phyloP scores from a whole-genome alignment of 2,329 filamentous ascomycete species.

The Diaporthe capsici region DNA sequence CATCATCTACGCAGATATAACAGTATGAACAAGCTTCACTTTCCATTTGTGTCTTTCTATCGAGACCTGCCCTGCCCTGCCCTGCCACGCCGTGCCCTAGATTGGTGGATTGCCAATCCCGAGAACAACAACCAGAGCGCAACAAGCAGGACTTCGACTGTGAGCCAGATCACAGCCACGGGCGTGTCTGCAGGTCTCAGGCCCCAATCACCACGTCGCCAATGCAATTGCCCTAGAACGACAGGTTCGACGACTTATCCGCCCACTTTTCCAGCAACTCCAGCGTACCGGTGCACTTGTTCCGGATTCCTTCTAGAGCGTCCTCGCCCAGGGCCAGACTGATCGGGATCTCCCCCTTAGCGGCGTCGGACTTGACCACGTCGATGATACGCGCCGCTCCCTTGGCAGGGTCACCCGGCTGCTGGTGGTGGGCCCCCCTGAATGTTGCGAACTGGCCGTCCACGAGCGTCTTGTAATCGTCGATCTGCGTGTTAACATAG shows the following conservation, averaged over 20 bases:
- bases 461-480: neutral
- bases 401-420: conserved; percentile 69
- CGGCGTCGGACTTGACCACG: conserved; percentile 46
- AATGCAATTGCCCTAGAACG: neutral
- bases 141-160: no score
- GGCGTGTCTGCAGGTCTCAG: neutral
- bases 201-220: neutral
- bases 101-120: no score
- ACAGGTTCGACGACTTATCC: neutral
- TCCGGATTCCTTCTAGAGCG: neutral
- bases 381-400: conserved; percentile 67
- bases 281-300: neutral
- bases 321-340: neutral
- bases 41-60: no score
- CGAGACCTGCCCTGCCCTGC: no score
- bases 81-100: no score
- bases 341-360: neutral
- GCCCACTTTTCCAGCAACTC: neutral
- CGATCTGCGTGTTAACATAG: conserved; percentile 40
- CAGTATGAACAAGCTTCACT: no score
- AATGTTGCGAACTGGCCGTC: conserved; percentile 50
- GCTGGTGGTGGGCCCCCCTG: conserved; percentile 58
- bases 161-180: no score
- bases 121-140: no score
- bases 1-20: no score